Evolutionary conservation across 441 rosid species (phyloP).

Genomic region (Bruguiera hainesii): DNA sequence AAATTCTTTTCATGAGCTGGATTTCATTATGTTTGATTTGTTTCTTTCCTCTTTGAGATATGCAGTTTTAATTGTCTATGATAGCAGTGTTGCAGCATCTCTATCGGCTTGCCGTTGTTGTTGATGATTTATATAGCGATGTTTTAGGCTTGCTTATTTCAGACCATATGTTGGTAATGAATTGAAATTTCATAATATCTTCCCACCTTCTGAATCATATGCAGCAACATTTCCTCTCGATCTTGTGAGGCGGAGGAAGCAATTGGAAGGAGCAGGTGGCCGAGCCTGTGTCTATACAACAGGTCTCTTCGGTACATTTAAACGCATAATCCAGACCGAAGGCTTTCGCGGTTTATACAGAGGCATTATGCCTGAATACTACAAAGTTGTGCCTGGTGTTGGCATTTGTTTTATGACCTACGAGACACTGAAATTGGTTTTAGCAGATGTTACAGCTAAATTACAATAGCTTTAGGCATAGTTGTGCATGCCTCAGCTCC

Average conservation of each 20-base stretch:
- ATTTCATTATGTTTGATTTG: conserved; percentile 13
- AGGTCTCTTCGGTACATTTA: conserved; percentile 70
- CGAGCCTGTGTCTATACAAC: conserved; percentile 71
- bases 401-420: conserved; percentile 95
- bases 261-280: conserved; percentile 91
- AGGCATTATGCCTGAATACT: conserved; percentile 90
- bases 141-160: not conserved
- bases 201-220: conserved; percentile 8
- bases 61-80: not conserved
- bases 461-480: conserved; percentile 18
- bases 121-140: not conserved
- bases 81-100: conserved; percentile 6
- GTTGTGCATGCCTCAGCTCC: not conserved
- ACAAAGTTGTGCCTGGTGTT: conserved; percentile 91
- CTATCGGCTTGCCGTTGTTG: conserved; percentile 8
- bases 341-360: conserved; percentile 78
- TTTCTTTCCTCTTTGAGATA: conserved; percentile 10
- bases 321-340: conserved; percentile 62
- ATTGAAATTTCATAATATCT: not conserved
- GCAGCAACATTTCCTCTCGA: conserved; percentile 91
- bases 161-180: not conserved
- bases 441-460: conserved; percentile 44
- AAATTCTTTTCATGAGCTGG: conserved; percentile 15
- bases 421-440: conserved; percentile 64
- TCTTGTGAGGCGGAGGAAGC: conserved; percentile 87